Evolutionary conservation across 2,329 filamentous ascomycete species (phyloP).

Genomic region (Ophiostoma australiae): DNA sequence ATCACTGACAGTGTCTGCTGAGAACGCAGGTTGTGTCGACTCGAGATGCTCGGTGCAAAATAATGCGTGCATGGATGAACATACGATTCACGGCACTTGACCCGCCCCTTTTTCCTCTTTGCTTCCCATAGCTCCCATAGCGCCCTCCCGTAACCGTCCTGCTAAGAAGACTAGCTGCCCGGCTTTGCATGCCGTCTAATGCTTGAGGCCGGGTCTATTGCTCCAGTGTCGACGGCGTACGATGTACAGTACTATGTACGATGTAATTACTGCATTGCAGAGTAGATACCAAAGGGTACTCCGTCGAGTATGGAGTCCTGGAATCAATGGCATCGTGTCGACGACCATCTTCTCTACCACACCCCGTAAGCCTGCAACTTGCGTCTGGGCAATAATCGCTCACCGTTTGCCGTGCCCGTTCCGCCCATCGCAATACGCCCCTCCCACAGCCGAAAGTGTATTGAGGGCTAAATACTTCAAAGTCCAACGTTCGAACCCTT

Average conservation of each 20-base stretch:
- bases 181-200: conserved; percentile 7
- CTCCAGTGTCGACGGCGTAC: neutral
- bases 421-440: neutral
- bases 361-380: neutral
- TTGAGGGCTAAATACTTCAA: neutral
- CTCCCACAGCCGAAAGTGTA: neutral
- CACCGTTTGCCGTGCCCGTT: neutral
- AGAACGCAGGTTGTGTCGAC: too few relatives aligned
- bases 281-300: neutral
- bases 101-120: neutral
- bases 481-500: neutral
- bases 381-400: neutral
- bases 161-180: conserved; percentile 12
- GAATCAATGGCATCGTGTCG: neutral
- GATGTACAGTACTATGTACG: too few relatives aligned
- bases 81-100: neutral
- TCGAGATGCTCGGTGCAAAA: too few relatives aligned
- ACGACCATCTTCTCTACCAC: neutral
- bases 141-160: conserved; percentile 10
- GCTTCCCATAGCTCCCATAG: conserved; percentile 1
- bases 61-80: neutral
- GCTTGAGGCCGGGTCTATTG: conserved; percentile 6
- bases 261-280: too few relatives aligned
- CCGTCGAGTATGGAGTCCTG: neutral
- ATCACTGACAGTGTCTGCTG: too few relatives aligned